These are phyloP conservation scores for Blastobotrys robertii DNA, from an alignment of 805 yeast species.

Conservation along the genomic window DNA sequence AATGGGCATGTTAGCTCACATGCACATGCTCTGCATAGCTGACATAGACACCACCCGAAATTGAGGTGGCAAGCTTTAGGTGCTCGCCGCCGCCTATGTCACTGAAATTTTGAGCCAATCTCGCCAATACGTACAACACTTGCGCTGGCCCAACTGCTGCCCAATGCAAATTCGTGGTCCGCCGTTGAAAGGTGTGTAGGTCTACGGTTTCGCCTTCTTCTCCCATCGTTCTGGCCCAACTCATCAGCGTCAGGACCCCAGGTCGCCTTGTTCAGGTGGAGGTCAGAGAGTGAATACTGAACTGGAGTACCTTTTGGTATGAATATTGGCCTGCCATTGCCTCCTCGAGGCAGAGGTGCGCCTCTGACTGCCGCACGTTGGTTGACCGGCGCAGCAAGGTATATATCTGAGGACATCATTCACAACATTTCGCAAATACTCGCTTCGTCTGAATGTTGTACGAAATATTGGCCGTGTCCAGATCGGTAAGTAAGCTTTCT, in stretches of 20 bases:
- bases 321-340: constrained; percentile 27
- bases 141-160: constrained; percentile 42
- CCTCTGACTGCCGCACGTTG: constrained; percentile 33
- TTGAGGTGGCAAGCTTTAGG: too few species aligned
- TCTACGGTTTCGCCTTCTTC: constrained; percentile 31
- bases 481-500: constrained; percentile 15
- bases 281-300: constrained; percentile 29
- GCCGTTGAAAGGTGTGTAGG: constrained; percentile 39
- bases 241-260: constrained; percentile 35
- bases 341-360: constrained; percentile 41
- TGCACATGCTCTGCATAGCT: too few species aligned
- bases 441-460: constrained; percentile 36
- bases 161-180: constrained; percentile 43
- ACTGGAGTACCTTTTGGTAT: constrained; percentile 32
- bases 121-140: constrained; percentile 32
- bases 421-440: constrained; percentile 34
- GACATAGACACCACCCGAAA: too few species aligned
- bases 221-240: constrained; percentile 38
- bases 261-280: constrained; percentile 30
- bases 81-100: constrained; percentile 18
- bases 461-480: constrained; percentile 20
- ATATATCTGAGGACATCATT: constrained; percentile 37
- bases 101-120: constrained; percentile 29
- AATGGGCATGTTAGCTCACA: too few species aligned
- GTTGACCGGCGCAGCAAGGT: constrained; percentile 39